These are phyloP conservation scores for Lolium multiflorum DNA, from an alignment of 176 grass and related monocot species.

Conservation along the genomic window DNA sequence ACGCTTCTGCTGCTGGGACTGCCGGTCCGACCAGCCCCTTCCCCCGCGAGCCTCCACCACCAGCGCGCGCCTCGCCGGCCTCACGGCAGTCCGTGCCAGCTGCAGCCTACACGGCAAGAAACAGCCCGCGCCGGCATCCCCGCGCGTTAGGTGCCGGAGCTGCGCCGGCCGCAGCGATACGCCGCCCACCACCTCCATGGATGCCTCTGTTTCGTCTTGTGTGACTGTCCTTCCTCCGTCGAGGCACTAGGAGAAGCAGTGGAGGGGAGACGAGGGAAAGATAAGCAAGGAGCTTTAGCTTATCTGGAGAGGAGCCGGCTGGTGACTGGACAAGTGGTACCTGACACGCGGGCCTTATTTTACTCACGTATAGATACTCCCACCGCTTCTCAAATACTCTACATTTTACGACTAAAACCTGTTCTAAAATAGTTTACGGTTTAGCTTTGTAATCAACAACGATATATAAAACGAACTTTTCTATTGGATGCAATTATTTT, in stretches of 20 bases:
- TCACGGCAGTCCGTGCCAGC: constrained; percentile 23
- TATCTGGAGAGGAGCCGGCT: constrained; percentile 33
- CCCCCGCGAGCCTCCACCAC: constrained; percentile 68
- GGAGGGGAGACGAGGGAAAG: constrained; percentile 34
- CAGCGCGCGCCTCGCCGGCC: constrained; percentile 51
- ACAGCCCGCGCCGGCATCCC: not conserved
- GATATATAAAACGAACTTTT: too few species aligned
- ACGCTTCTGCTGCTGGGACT: constrained; percentile 59
- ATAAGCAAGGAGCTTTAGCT: constrained; percentile 36
- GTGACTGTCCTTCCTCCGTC: not conserved
- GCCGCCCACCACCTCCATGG: constrained; percentile 71
- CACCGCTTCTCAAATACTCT: too few species aligned
- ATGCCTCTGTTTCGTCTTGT: constrained; percentile 16
- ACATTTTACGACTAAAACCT: too few species aligned
- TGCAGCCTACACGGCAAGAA: constrained; percentile 42
- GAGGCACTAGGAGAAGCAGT: constrained; percentile 37
- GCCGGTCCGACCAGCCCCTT: constrained; percentile 61
- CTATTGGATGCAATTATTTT: too few species aligned
- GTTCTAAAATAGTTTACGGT: too few species aligned
- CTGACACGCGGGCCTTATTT: constrained; percentile 16
- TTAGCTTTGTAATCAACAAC: too few species aligned
- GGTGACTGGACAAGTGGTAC: not conserved
- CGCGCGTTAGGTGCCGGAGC: not conserved
- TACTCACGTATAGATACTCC: too few species aligned
- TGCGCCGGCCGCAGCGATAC: constrained; percentile 52